phyloP scores from a whole-genome alignment of 1,284 basidiomycete species.

The Rhodofomes roseus region DNA sequence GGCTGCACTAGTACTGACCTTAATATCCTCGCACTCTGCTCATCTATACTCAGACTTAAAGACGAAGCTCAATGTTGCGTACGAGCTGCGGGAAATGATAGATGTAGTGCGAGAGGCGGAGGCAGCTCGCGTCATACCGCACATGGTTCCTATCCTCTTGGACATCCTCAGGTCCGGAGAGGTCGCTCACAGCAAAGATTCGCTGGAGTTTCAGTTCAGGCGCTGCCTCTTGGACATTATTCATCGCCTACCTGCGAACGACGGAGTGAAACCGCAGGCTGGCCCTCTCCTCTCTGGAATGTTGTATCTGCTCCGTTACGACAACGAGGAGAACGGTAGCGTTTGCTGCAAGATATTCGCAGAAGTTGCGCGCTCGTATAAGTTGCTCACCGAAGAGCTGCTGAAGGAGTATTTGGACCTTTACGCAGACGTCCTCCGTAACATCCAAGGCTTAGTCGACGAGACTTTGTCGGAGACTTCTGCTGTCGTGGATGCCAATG shows the following conservation, averaged over 20 bases:
- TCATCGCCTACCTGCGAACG: conserved; percentile 84
- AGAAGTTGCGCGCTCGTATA: conserved; percentile 71
- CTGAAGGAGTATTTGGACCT: conserved; percentile 81
- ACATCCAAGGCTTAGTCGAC: conserved; percentile 73
- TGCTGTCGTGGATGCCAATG: conserved; percentile 47
- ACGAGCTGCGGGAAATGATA: conserved; percentile 84
- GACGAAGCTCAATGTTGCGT: conserved; percentile 66
- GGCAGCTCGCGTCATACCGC: conserved; percentile 66
- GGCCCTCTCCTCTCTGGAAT: conserved; percentile 72
- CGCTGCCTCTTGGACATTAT: conserved; percentile 85
- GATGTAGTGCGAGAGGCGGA: conserved; percentile 84
- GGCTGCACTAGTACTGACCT: neutral
- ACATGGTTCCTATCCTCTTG: conserved; percentile 78
- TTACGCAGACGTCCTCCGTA: conserved; percentile 73
- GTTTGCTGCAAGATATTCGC: conserved; percentile 91
- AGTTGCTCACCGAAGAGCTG: conserved; percentile 75
- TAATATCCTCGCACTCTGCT: neutral
- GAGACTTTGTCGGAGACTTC: conserved; percentile 75
- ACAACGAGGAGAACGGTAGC: conserved; percentile 96
- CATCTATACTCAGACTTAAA: conserved; percentile 72
- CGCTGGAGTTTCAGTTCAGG: conserved; percentile 83
- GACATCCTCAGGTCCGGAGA: conserved; percentile 78
- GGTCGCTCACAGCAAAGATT: conserved; percentile 75
- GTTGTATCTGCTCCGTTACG: conserved; percentile 80
- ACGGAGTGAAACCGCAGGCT: conserved; percentile 72